Conservation (phyloP, 306 rosid genomes). For the Malus orientalis region DNA sequence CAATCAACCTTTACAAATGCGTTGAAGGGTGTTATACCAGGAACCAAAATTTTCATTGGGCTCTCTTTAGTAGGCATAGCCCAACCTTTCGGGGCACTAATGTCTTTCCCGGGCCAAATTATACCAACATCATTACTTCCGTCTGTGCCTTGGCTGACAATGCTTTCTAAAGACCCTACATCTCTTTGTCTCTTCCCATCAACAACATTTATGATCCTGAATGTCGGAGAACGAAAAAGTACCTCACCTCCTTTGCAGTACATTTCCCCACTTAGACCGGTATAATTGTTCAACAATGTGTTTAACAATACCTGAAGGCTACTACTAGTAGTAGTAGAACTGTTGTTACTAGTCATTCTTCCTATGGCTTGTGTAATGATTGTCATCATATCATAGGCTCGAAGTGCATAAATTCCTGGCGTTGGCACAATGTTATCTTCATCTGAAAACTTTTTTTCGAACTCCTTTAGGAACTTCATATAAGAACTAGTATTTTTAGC, state of each 20-base stretch:
- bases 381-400: constrained; percentile 54
- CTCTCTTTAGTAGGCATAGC: constrained; percentile 29
- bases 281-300: constrained; percentile 26
- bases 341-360: constrained; percentile 4
- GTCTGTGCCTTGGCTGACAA: not conserved
- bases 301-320: constrained; percentile 9
- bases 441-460: constrained; percentile 23
- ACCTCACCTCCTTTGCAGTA: constrained; percentile 29
- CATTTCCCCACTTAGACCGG: constrained; percentile 56
- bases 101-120: constrained; percentile 49
- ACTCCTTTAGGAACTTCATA: constrained; percentile 25
- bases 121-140: constrained; percentile 17
- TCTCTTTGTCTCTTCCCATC: constrained; percentile 25
- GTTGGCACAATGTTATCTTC: constrained; percentile 28
- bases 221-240: constrained; percentile 18
- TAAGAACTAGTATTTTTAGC: constrained; percentile 22
- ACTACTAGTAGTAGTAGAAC: constrained; percentile 24
- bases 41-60: constrained; percentile 43
- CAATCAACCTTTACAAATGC: constrained; percentile 42
- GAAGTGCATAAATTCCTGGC: constrained; percentile 49
- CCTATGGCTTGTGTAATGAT: constrained; percentile 35
- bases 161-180: constrained; percentile 20
- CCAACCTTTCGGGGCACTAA: constrained; percentile 45
- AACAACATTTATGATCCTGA: constrained; percentile 52
- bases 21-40: constrained; percentile 35